phyloP scores from a whole-genome alignment of 805 yeast species.

The Tanozyma kutaoensis region DNA sequence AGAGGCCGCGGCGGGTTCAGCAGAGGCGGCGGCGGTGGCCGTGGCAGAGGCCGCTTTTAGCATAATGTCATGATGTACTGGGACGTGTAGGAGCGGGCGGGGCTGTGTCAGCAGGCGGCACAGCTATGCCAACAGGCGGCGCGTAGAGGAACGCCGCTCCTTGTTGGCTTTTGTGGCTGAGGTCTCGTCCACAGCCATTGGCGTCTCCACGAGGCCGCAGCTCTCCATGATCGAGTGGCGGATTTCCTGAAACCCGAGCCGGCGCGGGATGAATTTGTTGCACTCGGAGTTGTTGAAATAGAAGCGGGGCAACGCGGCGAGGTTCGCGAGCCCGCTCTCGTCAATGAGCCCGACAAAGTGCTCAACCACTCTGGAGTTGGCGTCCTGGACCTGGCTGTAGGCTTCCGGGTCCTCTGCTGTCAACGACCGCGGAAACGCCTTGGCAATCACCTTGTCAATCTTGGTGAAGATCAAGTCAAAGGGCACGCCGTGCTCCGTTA shows the following conservation, averaged over 20 bases:
- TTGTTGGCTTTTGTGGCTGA: no score
- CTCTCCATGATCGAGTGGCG: slow-evolving; percentile 37
- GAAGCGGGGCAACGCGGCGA: slow-evolving; percentile 26
- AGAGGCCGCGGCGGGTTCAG: slow-evolving; percentile 10
- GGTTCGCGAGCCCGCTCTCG: slow-evolving; percentile 16
- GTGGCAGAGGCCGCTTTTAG: no score
- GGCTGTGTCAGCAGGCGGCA: no score
- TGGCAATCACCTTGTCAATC: slow-evolving; percentile 39
- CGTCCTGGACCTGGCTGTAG: slow-evolving; percentile 5
- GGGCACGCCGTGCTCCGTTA: slow-evolving; percentile 43
- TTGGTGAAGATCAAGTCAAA: slow-evolving; percentile 72
- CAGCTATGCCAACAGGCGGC: no score
- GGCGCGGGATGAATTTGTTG: slow-evolving; percentile 15
- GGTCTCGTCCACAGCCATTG: no score
- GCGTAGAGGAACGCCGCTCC: no score
- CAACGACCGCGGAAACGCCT: slow-evolving; percentile 7
- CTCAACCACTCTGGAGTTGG: slow-evolving; percentile 12
- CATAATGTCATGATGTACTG: no score
- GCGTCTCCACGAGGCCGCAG: slow-evolving; percentile 25
- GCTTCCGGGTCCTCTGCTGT: not conserved
- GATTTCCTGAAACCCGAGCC: slow-evolving; percentile 43
- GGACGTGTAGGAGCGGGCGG: no score
- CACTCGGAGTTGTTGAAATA: slow-evolving; percentile 40
- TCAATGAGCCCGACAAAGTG: slow-evolving; percentile 24
- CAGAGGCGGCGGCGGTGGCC: no score